Conservation (phyloP, 2,329 filamentous ascomycete genomes). For the Paraphaeosphaeria sporulosa region DNA sequence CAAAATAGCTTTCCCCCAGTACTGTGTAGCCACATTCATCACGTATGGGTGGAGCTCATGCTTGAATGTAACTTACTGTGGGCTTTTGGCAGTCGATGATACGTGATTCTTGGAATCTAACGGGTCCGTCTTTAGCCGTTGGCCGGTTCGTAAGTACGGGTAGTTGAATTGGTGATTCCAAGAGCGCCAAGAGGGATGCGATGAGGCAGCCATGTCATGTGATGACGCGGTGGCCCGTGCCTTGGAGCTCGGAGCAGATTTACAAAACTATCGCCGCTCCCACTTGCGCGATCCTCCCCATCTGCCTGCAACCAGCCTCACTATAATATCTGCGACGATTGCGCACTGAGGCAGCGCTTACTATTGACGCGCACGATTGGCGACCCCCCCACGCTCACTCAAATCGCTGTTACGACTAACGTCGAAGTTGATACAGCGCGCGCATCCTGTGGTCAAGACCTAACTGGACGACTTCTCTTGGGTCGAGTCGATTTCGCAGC, state of each 20-base stretch:
- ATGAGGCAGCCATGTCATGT: conserved; percentile 5
- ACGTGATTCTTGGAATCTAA: neutral
- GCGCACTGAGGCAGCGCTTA: conserved; percentile 5
- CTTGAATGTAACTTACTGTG: too few relatives aligned
- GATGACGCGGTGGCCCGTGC: conserved; percentile 9
- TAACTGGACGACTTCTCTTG: neutral
- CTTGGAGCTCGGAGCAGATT: conserved; percentile 9
- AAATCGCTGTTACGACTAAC: neutral
- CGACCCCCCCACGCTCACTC: neutral
- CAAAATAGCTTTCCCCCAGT: too few relatives aligned
- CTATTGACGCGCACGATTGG: neutral
- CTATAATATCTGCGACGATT: neutral
- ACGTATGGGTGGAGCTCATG: too few relatives aligned
- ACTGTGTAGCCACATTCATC: too few relatives aligned
- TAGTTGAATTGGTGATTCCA: neutral
- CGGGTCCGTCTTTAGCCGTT: neutral
- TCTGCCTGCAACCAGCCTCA: conserved; percentile 3
- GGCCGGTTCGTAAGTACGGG: neutral
- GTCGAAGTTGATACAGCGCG: conserved; percentile 1
- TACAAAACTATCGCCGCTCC: conserved; percentile 15
- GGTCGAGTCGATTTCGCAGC: conserved; percentile 2
- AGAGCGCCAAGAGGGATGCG: too few relatives aligned
- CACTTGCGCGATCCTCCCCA: conserved; percentile 9
- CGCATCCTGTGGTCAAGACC: neutral
- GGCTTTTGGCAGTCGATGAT: too few relatives aligned